Percentiles rank a stretch among this genome's conserved stretches.
Conservation (phyloP, 306 rosid genomes). For the Lathyrus oleraceus region DNA sequence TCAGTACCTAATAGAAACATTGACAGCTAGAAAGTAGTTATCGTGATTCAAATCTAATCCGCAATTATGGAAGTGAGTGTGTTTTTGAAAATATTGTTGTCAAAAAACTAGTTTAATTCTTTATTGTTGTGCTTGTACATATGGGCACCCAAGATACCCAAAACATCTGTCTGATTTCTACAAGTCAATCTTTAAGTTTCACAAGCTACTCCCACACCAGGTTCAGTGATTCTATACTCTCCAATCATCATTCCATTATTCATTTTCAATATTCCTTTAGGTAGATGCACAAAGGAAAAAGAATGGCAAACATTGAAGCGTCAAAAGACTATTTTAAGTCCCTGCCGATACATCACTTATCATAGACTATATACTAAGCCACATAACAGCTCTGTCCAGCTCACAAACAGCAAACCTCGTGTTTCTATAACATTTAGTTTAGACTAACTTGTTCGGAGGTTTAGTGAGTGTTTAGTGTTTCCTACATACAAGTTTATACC, state of each 20-base stretch:
- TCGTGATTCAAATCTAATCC: not conserved
- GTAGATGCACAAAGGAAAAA: not conserved
- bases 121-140: not conserved
- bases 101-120: slow-evolving; percentile 6
- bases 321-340: not conserved
- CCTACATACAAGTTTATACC: not conserved
- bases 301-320: not conserved
- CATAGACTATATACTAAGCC: not conserved
- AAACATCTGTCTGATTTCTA: not conserved
- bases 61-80: not conserved
- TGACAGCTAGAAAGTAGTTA: not conserved
- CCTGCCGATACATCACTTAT: not conserved
- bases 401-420: not conserved
- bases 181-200: not conserved
- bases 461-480: not conserved
- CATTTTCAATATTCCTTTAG: not conserved
- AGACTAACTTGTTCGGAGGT: not conserved
- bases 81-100: not conserved
- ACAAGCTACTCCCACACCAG: not conserved
- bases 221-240: not conserved
- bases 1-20: not conserved
- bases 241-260: not conserved
- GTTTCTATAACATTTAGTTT: not conserved
- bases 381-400: not conserved
- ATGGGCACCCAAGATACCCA: not conserved